Evolutionary conservation across 257 asterid species (phyloP).

Genomic region (Lithospermum erythrorhizon): DNA sequence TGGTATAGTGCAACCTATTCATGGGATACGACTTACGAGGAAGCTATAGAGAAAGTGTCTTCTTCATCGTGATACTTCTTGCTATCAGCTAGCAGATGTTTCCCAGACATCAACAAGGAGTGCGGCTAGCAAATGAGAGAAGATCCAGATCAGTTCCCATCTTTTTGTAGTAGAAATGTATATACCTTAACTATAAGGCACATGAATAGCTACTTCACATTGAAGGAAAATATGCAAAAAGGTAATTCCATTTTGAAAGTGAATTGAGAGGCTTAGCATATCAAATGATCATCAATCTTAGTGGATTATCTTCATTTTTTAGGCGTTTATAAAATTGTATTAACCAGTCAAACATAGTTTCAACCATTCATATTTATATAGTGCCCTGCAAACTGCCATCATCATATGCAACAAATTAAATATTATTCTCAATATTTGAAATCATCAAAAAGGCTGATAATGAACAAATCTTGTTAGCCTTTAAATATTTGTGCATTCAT

Average conservation of each 20-base stretch:
- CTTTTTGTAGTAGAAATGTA: too few relatives aligned
- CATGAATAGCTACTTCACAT: background rate
- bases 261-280: too few relatives aligned
- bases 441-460: background rate
- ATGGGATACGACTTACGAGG: conserved; percentile 58
- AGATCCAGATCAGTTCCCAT: conserved; percentile 15
- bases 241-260: background rate
- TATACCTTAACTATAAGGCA: background rate
- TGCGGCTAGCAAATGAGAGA: conserved; percentile 27
- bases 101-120: conserved; percentile 32
- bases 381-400: background rate
- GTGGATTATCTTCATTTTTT: background rate
- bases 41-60: conserved; percentile 70
- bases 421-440: background rate
- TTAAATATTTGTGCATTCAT: too few relatives aligned
- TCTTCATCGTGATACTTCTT: conserved; percentile 45
- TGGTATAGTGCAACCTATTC: background rate
- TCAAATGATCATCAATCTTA: background rate
- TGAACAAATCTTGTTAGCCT: background rate
- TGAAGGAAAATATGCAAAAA: background rate
- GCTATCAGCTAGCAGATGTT: conserved; percentile 26
- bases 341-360: background rate
- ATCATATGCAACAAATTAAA: background rate
- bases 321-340: too few relatives aligned
- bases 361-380: background rate